Evolutionary conservation across 1,139 yeast genomes (phyloP), one percentile per base, ranked within the genome.

Genomic region (Torulaspora globosa): DNA sequence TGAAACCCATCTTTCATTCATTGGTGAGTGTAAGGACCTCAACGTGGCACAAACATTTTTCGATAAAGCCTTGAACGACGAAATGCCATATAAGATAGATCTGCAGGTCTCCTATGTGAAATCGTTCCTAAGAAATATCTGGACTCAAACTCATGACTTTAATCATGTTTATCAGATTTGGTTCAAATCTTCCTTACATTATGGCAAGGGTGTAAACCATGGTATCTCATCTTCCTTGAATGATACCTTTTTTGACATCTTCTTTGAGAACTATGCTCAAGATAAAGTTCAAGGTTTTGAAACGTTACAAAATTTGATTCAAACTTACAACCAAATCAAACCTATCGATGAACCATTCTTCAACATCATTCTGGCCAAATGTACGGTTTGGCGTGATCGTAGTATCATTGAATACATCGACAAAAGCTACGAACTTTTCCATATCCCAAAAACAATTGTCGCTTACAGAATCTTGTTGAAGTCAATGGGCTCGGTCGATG

Each of bases 11-110:
- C 74, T 84, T 53, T 76, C 85, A 2, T 88, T 89, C 59, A 82
- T 89, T 59, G 95, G 96, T 40, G 81, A 80, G 54, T 84, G 90
- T 65, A 80, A 80, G 56, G 94, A 88, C 57, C 72, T 83, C 43
- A 73, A 73, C 28, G 80, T 87, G 40, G 87, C 96, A 4, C 79
- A 77, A 59, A 77, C 79, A 42, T 85, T 85, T 59, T 88, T 84
- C 62, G 80, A 80, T 53, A 83, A 83, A 60, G 90, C 89, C 0
- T 71, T 84, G 43, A 72, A 75, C 49, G 60, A 58, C 43, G 80
- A 80, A 50, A 80, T 84, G 72, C 95, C 95, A 15, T 86, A 86
- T 63, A 69, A 71, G 50, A 80, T 85, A 32, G 77, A 76, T 32
- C 73, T 87, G 55, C 94, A 86, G 66, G 89, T 85, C 8, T 84